Conservation (phyloP, 1,284 basidiomycete species). For the Ustilago crameri region DNA sequence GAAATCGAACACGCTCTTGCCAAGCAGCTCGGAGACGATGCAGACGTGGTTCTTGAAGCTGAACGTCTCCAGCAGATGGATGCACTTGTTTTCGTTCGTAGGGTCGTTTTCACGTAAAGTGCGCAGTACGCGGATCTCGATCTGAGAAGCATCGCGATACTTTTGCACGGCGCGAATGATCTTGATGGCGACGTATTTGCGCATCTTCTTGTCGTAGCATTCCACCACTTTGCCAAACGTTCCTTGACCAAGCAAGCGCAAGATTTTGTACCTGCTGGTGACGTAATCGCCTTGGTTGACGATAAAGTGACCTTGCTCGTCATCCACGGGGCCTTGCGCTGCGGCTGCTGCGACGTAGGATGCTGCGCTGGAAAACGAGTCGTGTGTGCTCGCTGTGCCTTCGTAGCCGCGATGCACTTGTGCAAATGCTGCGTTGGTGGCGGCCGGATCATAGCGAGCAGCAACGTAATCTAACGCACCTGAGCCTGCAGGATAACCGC, state of each 20-base stretch:
- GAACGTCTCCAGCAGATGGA: slow-evolving; percentile 93
- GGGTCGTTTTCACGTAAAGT: slow-evolving; percentile 91
- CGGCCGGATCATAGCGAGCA: slow-evolving; percentile 34
- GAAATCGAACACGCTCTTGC: slow-evolving; percentile 99
- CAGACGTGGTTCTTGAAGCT: slow-evolving; percentile 98
- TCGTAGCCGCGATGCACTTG: slow-evolving; percentile 40
- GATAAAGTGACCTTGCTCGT: slow-evolving; percentile 70
- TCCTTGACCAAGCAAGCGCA: slow-evolving; percentile 90
- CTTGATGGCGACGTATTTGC: slow-evolving; percentile 90
- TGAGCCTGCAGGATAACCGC: slow-evolving; percentile 46
- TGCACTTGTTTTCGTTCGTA: slow-evolving; percentile 91
- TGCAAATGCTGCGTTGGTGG: slow-evolving; percentile 28
- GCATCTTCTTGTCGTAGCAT: slow-evolving; percentile 79
- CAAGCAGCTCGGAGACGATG: slow-evolving; percentile 93
- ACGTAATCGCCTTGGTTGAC: slow-evolving; percentile 66
- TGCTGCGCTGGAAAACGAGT: slow-evolving; percentile 47
- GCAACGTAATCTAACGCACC: slow-evolving; percentile 43
- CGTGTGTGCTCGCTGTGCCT: slow-evolving; percentile 42
- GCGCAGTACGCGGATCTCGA: slow-evolving; percentile 94
- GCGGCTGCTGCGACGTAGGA: slow-evolving; percentile 44
- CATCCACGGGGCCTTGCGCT: slow-evolving; percentile 60
- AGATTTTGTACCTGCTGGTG: slow-evolving; percentile 73
- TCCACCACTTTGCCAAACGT: slow-evolving; percentile 99
- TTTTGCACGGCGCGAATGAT: slow-evolving; percentile 76
- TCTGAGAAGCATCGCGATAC: slow-evolving; percentile 95